Conservation (phyloP, 768 basidiomycete genomes). For the Leccinellum luteum region DNA sequence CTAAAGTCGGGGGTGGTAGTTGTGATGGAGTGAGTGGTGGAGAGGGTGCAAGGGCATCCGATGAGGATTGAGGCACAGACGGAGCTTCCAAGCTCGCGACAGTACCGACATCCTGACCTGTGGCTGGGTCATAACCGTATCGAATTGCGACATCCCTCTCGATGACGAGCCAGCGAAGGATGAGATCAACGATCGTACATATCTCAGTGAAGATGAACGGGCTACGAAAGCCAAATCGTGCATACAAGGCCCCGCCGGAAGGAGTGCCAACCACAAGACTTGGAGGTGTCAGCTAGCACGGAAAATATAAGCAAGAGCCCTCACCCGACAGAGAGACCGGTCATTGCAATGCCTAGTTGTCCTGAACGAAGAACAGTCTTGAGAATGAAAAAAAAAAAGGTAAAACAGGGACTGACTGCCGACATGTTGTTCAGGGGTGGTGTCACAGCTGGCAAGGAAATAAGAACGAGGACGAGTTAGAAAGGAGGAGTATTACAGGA, state of each 20-base stretch:
- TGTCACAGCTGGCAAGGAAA: constrained; percentile 47
- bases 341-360: constrained; percentile 61
- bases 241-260: constrained; percentile 52
- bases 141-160: constrained; percentile 50
- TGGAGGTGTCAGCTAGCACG: not conserved
- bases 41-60: not conserved
- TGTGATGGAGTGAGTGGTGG: not conserved
- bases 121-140: constrained; percentile 46
- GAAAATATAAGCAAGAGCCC: not conserved
- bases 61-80: not conserved
- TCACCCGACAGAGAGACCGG: constrained; percentile 55
- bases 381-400: not conserved
- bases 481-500: constrained; percentile 40
- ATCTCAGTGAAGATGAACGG: constrained; percentile 56
- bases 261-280: constrained; percentile 59
- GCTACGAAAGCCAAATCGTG: constrained; percentile 54
- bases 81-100: constrained; percentile 7
- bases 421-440: constrained; percentile 44
- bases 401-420: constrained; percentile 41
- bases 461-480: constrained; percentile 7
- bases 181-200: constrained; percentile 46
- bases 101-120: constrained; percentile 8
- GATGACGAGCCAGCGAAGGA: constrained; percentile 54
- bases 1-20: not conserved
- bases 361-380: constrained; percentile 30